Percentiles rank a stretch among this genome's conserved stretches.
phyloP scores from a whole-genome alignment of 805 yeast genomes.

The Zygoascus bituminiphila region DNA sequence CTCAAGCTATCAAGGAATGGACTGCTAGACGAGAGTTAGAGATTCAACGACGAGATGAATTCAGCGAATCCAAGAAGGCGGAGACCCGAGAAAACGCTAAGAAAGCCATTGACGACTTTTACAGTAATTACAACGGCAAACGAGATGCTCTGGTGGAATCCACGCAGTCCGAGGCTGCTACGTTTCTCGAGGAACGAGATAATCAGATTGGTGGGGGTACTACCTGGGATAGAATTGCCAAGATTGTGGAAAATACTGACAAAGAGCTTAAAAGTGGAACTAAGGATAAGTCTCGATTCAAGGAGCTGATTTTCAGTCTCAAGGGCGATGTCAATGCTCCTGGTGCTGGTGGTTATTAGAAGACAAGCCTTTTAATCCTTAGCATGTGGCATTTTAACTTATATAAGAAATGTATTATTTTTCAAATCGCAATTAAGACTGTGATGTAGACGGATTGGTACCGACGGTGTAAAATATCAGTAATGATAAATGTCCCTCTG shows the following conservation, averaged over 20 bases:
- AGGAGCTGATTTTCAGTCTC: constrained; percentile 52
- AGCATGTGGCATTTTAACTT: not conserved
- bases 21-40: constrained; percentile 70
- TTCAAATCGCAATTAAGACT: no score
- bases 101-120: constrained; percentile 81
- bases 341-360: constrained; percentile 60
- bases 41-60: constrained; percentile 69
- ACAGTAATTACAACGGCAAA: constrained; percentile 81
- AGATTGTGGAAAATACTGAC: constrained; percentile 40
- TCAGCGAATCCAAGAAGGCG: constrained; percentile 51
- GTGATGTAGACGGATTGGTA: no score
- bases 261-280: constrained; percentile 38
- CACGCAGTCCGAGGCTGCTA: constrained; percentile 59
- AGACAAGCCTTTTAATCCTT: no score
- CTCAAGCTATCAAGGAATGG: constrained; percentile 69
- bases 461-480: no score
- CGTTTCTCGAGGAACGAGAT: constrained; percentile 68
- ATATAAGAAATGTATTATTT: not conserved
- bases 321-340: constrained; percentile 68
- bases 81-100: constrained; percentile 70
- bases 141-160: constrained; percentile 59
- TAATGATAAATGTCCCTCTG: no score
- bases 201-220: constrained; percentile 37
- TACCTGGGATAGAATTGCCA: constrained; percentile 53
- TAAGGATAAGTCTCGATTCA: constrained; percentile 60